Evolutionary conservation across 441 rosid genomes (phyloP).

Genomic region (Syzygium malaccense): DNA sequence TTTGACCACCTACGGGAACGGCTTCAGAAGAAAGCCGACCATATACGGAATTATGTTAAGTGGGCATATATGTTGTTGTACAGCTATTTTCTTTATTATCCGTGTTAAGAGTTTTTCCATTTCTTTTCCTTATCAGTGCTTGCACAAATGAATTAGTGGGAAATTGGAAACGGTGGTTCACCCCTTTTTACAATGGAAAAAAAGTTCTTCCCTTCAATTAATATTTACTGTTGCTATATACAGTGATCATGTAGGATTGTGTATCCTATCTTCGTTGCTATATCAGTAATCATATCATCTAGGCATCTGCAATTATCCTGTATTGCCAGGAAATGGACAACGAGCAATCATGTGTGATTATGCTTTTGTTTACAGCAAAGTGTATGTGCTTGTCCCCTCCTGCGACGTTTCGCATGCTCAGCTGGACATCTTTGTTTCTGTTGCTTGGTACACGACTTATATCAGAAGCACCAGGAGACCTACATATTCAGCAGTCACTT

Average conservation of each 20-base stretch:
- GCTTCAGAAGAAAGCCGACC: not conserved
- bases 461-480: not conserved
- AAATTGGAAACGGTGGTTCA: not conserved
- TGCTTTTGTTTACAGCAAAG: not conserved
- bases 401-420: not conserved
- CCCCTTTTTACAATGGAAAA: not conserved
- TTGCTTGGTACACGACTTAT: not conserved
- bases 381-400: not conserved
- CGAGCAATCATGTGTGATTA: not conserved
- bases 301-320: not conserved
- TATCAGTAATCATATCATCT: not conserved
- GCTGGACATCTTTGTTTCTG: not conserved
- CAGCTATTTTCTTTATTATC: not conserved
- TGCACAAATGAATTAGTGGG: not conserved
- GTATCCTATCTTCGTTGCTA: not conserved
- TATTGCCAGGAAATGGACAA: not conserved
- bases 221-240: not conserved
- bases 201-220: not conserved
- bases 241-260: not conserved
- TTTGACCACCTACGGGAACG: not conserved
- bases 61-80: not conserved
- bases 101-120: not conserved
- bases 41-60: not conserved
- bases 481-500: not conserved
- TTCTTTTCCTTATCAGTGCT: not conserved